A percentile compares a stretch with the other conserved stretches of the same genome.
Conservation (phyloP, 768 basidiomycete species). For the Dacryopinax primogenitus region DNA sequence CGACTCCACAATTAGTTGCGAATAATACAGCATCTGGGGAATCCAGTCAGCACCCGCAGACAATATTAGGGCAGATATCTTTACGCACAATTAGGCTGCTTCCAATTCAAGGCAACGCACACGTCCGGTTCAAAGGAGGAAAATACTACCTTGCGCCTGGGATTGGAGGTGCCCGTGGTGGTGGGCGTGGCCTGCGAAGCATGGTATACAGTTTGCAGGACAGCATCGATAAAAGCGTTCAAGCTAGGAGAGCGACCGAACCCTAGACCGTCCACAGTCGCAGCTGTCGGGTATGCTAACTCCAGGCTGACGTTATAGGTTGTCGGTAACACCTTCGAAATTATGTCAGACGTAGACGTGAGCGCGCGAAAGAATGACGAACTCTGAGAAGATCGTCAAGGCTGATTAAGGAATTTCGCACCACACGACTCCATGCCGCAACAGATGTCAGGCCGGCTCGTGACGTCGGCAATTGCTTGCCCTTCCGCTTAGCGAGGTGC, state of each 20-base stretch:
- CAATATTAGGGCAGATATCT: slow-evolving; percentile 15
- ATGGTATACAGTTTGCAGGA: slow-evolving; percentile 72
- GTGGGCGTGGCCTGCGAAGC: slow-evolving; percentile 33
- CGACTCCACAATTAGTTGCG: slow-evolving; percentile 71
- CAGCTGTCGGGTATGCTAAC: slow-evolving; percentile 55
- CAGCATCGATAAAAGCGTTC: slow-evolving; percentile 71
- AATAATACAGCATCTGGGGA: slow-evolving; percentile 88
- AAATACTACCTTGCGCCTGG: slow-evolving; percentile 74
- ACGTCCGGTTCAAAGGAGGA: slow-evolving; percentile 83
- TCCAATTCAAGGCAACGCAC: slow-evolving; percentile 91
- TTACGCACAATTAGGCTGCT: slow-evolving; percentile 84
- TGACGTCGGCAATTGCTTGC: slow-evolving; percentile 21
- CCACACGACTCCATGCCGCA: slow-evolving; percentile 27
- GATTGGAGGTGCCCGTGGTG: slow-evolving; percentile 36
- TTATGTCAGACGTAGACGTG: neutral
- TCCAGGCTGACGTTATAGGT: slow-evolving; percentile 68
- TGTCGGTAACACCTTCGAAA: slow-evolving; percentile 25
- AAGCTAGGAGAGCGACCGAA: slow-evolving; percentile 42
- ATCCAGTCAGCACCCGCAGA: slow-evolving; percentile 6
- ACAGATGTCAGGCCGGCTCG: slow-evolving; percentile 16
- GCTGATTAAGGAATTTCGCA: slow-evolving; percentile 41
- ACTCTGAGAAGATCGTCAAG: slow-evolving; percentile 68
- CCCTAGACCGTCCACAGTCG: slow-evolving; percentile 36
- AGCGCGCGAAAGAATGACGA: slow-evolving; percentile 22
- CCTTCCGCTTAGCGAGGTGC: slow-evolving; percentile 42